Percentiles rank a stretch among this genome's conserved stretches.
Evolutionary conservation across 2,329 filamentous ascomycete genomes (phyloP).

Genomic region (Penicillium polonicum): DNA sequence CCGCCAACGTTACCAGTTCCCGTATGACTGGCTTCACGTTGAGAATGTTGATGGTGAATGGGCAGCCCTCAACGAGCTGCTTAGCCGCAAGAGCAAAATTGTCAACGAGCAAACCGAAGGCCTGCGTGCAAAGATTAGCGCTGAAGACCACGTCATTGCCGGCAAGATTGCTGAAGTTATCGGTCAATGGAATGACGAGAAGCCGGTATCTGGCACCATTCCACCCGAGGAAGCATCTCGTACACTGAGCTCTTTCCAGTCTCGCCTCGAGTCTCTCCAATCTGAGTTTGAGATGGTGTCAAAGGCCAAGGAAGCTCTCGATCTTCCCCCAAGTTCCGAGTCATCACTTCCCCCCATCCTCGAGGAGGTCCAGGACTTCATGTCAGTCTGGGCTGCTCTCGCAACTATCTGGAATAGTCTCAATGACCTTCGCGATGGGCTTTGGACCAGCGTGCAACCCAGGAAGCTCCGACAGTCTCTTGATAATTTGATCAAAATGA

Average conservation of each 20-base stretch:
- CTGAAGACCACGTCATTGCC: conserved; percentile 87
- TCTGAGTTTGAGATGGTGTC: conserved; percentile 90
- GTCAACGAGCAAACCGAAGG: conserved; percentile 96
- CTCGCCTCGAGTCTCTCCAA: conserved; percentile 78
- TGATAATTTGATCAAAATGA: conserved; percentile 93
- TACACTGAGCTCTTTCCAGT: conserved; percentile 78
- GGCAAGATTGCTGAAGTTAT: conserved; percentile 86
- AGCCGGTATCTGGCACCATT: conserved; percentile 92
- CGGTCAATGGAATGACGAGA: conserved; percentile 89
- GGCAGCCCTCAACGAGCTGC: conserved; percentile 86
- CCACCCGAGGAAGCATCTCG: conserved; percentile 83
- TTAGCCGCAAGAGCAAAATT: conserved; percentile 89
- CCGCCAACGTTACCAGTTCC: conserved; percentile 90
- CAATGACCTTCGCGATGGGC: conserved; percentile 84
- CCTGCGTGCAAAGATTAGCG: conserved; percentile 87
- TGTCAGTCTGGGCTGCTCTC: conserved; percentile 94
- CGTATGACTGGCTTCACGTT: conserved; percentile 89
- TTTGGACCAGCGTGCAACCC: conserved; percentile 95
- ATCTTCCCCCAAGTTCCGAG: conserved; percentile 76
- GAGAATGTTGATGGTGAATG: conserved; percentile 97
- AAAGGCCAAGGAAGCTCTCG: conserved; percentile 94
- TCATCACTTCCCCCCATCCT: conserved; percentile 80
- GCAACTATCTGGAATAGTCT: conserved; percentile 96
- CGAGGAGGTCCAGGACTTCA: conserved; percentile 97
- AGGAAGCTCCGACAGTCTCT: conserved; percentile 87